phyloP scores from a whole-genome alignment of 73 alveolate genomes.

The Stentor roeselii region DNA sequence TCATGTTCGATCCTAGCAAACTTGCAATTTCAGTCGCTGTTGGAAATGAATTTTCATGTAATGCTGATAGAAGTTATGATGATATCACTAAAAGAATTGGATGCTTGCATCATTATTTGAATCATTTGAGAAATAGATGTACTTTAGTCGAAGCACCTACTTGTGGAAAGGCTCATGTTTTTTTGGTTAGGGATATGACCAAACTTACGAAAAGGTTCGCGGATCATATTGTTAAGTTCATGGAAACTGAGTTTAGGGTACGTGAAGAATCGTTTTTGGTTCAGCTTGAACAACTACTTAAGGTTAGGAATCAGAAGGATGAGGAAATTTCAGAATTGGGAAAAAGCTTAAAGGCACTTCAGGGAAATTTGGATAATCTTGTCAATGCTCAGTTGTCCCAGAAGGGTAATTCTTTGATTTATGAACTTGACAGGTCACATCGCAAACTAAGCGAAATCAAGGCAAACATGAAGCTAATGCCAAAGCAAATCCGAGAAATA shows the following conservation, averaged over 20 bases:
- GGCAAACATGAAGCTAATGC: constrained; percentile 11
- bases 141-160: constrained; percentile 70
- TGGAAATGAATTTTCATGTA: constrained; percentile 6
- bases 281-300: background rate
- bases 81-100: background rate
- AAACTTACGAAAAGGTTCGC: constrained; percentile 52
- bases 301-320: background rate
- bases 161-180: constrained; percentile 60
- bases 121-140: constrained; percentile 57
- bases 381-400: constrained; percentile 38
- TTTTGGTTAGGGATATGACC: constrained; percentile 54
- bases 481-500: background rate
- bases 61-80: constrained; percentile 9
- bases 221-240: constrained; percentile 47
- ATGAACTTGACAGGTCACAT: background rate
- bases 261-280: constrained; percentile 40
- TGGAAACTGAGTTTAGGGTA: constrained; percentile 56
- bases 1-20: background rate
- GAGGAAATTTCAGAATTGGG: background rate
- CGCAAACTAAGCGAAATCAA: background rate
- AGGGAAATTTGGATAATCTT: constrained; percentile 49
- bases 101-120: constrained; percentile 44
- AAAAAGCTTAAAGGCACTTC: background rate
- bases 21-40: background rate
- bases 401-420: background rate